Conservation (phyloP, 768 basidiomycete genomes). For the Chlorophyllum brunneum region DNA sequence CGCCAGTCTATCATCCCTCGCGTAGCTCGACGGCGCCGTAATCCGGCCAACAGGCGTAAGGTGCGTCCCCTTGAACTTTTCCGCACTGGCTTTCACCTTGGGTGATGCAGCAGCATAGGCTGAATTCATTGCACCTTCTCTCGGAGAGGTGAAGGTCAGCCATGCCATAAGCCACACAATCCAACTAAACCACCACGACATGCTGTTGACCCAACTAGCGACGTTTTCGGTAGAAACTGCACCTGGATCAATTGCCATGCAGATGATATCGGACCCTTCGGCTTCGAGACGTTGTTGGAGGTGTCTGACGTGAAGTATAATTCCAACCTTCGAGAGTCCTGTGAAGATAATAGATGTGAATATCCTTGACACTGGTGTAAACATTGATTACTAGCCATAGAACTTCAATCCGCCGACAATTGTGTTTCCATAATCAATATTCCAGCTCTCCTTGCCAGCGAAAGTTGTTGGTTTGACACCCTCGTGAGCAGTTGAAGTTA, state of each 20-base stretch:
- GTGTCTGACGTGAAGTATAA: slow-evolving; percentile 18
- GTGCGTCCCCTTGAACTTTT: slow-evolving; percentile 34
- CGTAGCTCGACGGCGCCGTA: slow-evolving; percentile 22
- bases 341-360: no score
- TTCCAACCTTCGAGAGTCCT: background rate
- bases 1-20: slow-evolving; percentile 28
- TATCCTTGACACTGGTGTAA: no score
- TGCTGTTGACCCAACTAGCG: slow-evolving; percentile 9
- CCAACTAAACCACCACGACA: slow-evolving; percentile 8
- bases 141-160: slow-evolving; percentile 17
- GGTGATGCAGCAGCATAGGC: slow-evolving; percentile 38
- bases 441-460: slow-evolving; percentile 30
- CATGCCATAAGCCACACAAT: slow-evolving; percentile 13
- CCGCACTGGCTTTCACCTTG: slow-evolving; percentile 25
- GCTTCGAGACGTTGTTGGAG: slow-evolving; percentile 44
- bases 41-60: slow-evolving; percentile 31
- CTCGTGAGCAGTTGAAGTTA: slow-evolving; percentile 27
- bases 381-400: slow-evolving; percentile 26
- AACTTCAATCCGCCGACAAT: slow-evolving; percentile 18
- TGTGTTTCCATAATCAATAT: slow-evolving; percentile 26
- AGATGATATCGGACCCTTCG: slow-evolving; percentile 30
- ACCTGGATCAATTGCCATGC: slow-evolving; percentile 40
- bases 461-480: slow-evolving; percentile 22
- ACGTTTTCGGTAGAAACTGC: slow-evolving; percentile 27
- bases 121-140: slow-evolving; percentile 31